phyloP scores from a whole-genome alignment of 495 filamentous ascomycete species.

The Hyphodiscus hymeniophilus region DNA sequence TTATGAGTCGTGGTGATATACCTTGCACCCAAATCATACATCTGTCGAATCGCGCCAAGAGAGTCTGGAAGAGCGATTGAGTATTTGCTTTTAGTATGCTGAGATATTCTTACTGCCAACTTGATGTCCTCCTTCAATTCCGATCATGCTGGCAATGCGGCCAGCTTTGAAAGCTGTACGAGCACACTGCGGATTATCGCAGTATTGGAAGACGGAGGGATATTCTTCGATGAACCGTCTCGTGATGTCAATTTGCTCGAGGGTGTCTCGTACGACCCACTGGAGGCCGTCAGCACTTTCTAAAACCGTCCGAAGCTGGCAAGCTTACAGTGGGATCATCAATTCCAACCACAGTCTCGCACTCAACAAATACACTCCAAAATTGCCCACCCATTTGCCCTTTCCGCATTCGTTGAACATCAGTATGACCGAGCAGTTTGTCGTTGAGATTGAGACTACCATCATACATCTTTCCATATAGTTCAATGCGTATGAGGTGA shows the following conservation, averaged over 20 bases:
- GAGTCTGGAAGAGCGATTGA: slow-evolving; percentile 9
- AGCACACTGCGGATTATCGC: slow-evolving; percentile 49
- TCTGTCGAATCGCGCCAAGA: slow-evolving; percentile 26
- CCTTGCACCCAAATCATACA: slow-evolving; percentile 28
- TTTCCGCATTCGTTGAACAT: slow-evolving; percentile 19
- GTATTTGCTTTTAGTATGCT: too few relatives aligned
- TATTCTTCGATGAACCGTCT: slow-evolving; percentile 23
- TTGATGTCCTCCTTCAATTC: slow-evolving; percentile 38
- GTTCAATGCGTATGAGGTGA: slow-evolving; percentile 24
- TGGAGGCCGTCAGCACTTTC: background rate
- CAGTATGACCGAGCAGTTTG: slow-evolving; percentile 12
- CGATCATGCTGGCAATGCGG: slow-evolving; percentile 56
- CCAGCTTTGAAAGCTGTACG: slow-evolving; percentile 36
- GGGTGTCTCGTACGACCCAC: slow-evolving; percentile 24
- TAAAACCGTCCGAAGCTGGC: background rate
- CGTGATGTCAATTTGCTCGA: slow-evolving; percentile 30
- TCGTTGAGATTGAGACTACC: slow-evolving; percentile 23
- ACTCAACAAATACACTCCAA: slow-evolving; percentile 26
- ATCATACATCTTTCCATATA: slow-evolving; percentile 26
- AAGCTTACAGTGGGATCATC: slow-evolving; percentile 22
- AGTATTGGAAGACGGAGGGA: slow-evolving; percentile 48
- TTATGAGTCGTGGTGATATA: slow-evolving; percentile 33
- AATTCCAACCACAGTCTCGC: slow-evolving; percentile 6
- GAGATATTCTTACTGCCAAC: slow-evolving; percentile 27
- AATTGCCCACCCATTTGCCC: slow-evolving; percentile 28